A percentile compares a stretch with the other conserved stretches of the same genome.
Evolutionary conservation across 495 filamentous ascomycete species (phyloP).

Genomic region (Pseudoneurospora amorphoporcata): DNA sequence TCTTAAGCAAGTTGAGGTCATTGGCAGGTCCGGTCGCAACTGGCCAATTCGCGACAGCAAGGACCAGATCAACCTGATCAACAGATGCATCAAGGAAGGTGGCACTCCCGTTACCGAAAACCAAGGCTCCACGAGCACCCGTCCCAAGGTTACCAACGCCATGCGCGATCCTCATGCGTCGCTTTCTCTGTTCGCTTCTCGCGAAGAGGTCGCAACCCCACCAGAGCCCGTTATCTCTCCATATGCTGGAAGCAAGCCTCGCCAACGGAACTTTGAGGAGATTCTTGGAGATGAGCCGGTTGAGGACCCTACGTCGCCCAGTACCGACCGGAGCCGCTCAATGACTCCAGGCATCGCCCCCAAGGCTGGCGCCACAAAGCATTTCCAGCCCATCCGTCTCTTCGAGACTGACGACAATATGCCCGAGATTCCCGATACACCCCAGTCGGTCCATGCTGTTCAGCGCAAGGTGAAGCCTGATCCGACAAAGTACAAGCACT

Average conservation of each 20-base stretch:
- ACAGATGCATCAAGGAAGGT: slow-evolving; percentile 35
- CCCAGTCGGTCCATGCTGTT: slow-evolving; percentile 24
- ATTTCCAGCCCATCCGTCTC: slow-evolving; percentile 58
- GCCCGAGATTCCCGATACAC: slow-evolving; percentile 24
- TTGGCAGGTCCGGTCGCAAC: slow-evolving; percentile 74
- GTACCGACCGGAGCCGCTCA: slow-evolving; percentile 32
- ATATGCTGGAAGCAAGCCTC: slow-evolving; percentile 34
- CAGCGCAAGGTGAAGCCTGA: slow-evolving; percentile 48
- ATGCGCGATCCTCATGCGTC: slow-evolving; percentile 64
- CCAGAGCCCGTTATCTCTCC: slow-evolving; percentile 42
- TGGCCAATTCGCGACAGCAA: slow-evolving; percentile 91
- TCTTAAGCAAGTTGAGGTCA: slow-evolving; percentile 86
- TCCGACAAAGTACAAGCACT: slow-evolving; percentile 74
- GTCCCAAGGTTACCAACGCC: slow-evolving; percentile 39
- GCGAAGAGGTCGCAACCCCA: slow-evolving; percentile 41
- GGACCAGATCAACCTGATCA: slow-evolving; percentile 70
- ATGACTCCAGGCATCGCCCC: slow-evolving; percentile 38
- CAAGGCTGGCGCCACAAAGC: slow-evolving; percentile 59
- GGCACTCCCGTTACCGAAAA: slow-evolving; percentile 11
- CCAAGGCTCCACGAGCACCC: slow-evolving; percentile 24
- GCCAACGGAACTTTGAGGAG: slow-evolving; percentile 42
- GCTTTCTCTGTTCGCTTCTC: slow-evolving; percentile 58
- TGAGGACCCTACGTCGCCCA: slow-evolving; percentile 35
- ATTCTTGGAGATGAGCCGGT: slow-evolving; percentile 37
- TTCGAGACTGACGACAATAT: slow-evolving; percentile 50